Conservation (phyloP, 2,329 filamentous ascomycete genomes). For the Didymella lethalis region DNA sequence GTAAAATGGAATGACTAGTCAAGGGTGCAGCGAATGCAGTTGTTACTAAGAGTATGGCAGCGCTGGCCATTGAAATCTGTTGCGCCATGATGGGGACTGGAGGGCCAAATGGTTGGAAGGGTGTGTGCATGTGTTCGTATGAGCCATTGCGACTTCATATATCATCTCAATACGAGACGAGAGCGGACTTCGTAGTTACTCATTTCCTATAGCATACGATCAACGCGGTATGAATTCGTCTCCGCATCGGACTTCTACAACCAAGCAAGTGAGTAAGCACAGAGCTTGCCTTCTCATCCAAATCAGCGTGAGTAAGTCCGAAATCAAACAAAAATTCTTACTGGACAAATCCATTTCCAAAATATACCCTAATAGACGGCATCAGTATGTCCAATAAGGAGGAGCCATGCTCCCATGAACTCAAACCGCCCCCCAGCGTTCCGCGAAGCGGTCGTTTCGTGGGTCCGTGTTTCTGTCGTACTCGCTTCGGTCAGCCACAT, state of each 20-base stretch:
- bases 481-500: conserved; percentile 63
- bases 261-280: not conserved
- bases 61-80: not conserved
- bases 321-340: not conserved
- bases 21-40: conserved; percentile 2
- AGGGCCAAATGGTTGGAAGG: not conserved
- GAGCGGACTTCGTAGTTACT: not conserved
- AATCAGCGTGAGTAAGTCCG: not conserved
- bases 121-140: not conserved
- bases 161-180: not conserved
- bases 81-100: not conserved
- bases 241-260: not conserved
- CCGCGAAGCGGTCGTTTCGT: conserved; percentile 64
- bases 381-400: not conserved
- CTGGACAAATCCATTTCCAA: too few species aligned
- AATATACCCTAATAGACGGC: too few species aligned
- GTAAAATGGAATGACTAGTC: not conserved
- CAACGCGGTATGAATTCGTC: not conserved
- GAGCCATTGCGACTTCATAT: not conserved
- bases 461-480: conserved; percentile 64
- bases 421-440: conserved; percentile 42
- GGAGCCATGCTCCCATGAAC: not conserved
- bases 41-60: not conserved
- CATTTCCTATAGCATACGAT: not conserved
- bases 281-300: not conserved